phyloP scores from a whole-genome alignment of 2,329 filamentous ascomycete genomes.

The Fonsecaea monophora region DNA sequence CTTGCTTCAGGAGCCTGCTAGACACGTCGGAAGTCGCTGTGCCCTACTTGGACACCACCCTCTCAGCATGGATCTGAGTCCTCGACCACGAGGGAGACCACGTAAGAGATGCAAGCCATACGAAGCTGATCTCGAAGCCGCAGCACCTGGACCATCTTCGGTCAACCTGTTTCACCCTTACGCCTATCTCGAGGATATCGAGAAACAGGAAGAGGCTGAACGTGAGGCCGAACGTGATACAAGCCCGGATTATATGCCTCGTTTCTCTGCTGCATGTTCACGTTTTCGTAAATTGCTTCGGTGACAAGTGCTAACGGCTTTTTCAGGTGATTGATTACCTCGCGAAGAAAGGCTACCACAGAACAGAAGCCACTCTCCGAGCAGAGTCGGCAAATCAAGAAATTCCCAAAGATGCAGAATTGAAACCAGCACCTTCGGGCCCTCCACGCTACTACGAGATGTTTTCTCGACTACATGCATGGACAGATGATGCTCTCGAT shows the following conservation, averaged over 20 bases:
- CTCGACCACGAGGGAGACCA: not conserved
- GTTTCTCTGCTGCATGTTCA: constrained; percentile 4
- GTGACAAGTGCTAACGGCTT: constrained; percentile 20
- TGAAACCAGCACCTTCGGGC: constrained; percentile 46
- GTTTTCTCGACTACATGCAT: constrained; percentile 75
- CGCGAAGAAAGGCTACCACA: constrained; percentile 90
- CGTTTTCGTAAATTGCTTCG: not conserved
- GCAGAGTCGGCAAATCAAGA: constrained; percentile 87
- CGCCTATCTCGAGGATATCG: not conserved
- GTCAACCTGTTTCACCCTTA: not conserved
- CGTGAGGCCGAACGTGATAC: not conserved
- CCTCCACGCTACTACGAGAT: constrained; percentile 79
- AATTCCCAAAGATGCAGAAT: constrained; percentile 61
- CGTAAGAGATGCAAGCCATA: not conserved
- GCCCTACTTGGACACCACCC: not conserved
- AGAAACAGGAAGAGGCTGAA: not conserved
- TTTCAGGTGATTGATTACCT: constrained; percentile 87
- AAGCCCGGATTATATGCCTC: not conserved
- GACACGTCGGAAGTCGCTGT: not conserved
- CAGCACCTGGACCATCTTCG: not conserved
- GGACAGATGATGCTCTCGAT: constrained; percentile 90
- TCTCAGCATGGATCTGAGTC: not conserved
- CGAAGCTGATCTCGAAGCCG: not conserved
- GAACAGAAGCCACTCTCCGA: constrained; percentile 89
- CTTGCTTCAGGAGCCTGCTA: not conserved